Percentiles rank a stretch among this genome's conserved stretches.
phyloP scores from a whole-genome alignment of 345 rosid species.

The Sisymbrium irio region DNA sequence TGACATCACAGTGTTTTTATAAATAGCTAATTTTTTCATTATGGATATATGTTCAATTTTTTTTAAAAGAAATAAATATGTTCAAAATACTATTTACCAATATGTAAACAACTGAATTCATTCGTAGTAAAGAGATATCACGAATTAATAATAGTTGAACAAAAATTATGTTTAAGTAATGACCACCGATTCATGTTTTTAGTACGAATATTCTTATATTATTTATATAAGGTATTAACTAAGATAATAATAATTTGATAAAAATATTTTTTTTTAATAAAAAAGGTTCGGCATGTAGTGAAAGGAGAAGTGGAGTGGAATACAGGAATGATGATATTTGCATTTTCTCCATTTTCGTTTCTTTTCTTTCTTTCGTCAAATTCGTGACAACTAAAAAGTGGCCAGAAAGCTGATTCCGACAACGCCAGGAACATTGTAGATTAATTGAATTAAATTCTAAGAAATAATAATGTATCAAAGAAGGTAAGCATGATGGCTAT shows the following conservation, averaged over 20 bases:
- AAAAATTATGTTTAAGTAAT: not conserved
- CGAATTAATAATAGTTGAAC: no score
- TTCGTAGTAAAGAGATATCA: not conserved
- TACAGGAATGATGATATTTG: conserved; percentile 24
- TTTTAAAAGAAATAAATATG: not conserved
- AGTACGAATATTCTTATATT: not conserved
- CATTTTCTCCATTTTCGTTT: not conserved
- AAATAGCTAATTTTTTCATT: not conserved
- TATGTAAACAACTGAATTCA: not conserved
- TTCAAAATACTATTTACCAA: not conserved
- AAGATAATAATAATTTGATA: not conserved
- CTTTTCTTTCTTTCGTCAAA: not conserved
- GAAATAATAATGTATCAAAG: not conserved
- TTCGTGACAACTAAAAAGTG: conserved; percentile 33
- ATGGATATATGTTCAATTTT: not conserved
- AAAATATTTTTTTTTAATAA: not conserved
- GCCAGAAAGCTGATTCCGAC: conserved; percentile 25
- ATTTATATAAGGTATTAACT: not conserved
- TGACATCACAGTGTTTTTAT: not conserved
- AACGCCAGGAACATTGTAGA: conserved; percentile 7
- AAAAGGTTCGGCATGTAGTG: not conserved
- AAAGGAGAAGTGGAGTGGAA: conserved; percentile 5
- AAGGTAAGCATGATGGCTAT: not conserved
- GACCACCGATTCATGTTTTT: not conserved
- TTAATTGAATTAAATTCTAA: not conserved